phyloP scores from a whole-genome alignment of 2,329 filamentous ascomycete species.

The Boeremia exigua region DNA sequence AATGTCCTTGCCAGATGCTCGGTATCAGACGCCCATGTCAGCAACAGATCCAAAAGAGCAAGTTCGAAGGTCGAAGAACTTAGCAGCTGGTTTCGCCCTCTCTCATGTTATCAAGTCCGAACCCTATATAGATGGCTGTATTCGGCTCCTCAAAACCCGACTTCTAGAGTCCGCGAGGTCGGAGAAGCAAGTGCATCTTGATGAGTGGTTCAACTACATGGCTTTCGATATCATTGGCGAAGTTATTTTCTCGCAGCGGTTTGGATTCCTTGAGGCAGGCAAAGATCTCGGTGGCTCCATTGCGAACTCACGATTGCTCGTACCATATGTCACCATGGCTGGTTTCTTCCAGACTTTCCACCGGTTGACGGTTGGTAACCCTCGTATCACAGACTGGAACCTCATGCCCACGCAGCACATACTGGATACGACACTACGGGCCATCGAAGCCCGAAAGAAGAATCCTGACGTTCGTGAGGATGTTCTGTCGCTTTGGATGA shows the following conservation, averaged over 20 bases:
- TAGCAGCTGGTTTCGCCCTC: conserved; percentile 31
- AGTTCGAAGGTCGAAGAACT: conserved; percentile 23
- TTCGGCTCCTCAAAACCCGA: conserved; percentile 35
- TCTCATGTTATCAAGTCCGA: conserved; percentile 30
- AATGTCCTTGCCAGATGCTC: conserved; percentile 49
- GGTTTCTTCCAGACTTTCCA: conserved; percentile 41
- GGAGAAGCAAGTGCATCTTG: conserved; percentile 48
- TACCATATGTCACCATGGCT: conserved; percentile 19
- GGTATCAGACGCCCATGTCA: conserved; percentile 51
- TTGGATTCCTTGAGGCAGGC: conserved; percentile 35
- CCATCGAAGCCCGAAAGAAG: conserved; percentile 41
- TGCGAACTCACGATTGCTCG: conserved; percentile 29
- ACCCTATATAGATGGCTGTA: conserved; percentile 1
- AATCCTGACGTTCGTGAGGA: conserved; percentile 43
- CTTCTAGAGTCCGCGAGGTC: conserved; percentile 18
- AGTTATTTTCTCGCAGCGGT: conserved; percentile 43
- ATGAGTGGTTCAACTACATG: conserved; percentile 33
- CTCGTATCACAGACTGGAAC: conserved; percentile 44
- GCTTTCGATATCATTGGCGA: conserved; percentile 50
- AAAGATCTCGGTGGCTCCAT: conserved; percentile 48
- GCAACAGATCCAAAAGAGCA: conserved; percentile 47
- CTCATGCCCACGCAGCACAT: conserved; percentile 48
- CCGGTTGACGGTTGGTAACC: conserved; percentile 14
- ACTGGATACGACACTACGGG: conserved; percentile 46
- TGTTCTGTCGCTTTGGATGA: conserved; percentile 49